phyloP scores from a whole-genome alignment of 768 basidiomycete genomes.

The Asterophora parasitica region DNA sequence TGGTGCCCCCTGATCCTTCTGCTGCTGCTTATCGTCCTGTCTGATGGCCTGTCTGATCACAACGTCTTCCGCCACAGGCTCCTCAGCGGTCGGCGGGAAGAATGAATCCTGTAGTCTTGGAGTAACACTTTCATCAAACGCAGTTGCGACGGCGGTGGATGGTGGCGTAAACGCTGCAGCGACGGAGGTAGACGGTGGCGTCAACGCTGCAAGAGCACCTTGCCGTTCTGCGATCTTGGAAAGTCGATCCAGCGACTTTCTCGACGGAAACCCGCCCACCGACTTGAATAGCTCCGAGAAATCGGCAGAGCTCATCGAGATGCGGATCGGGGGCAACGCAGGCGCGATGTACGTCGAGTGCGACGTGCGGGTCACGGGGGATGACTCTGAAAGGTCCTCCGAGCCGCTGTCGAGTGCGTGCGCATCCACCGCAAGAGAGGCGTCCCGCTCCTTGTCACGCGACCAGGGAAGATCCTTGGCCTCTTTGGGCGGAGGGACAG shows the following conservation, averaged over 20 bases:
- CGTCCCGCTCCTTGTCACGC: not conserved
- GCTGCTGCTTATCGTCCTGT: not conserved
- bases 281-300: conserved; percentile 71
- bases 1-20: not conserved
- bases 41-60: conserved; percentile 17
- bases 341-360: conserved; percentile 81
- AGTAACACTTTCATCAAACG: conserved; percentile 23
- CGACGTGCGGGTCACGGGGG: conserved; percentile 62
- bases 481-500: conserved; percentile 44
- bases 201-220: conserved; percentile 19
- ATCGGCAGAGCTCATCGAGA: conserved; percentile 80
- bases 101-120: conserved; percentile 23
- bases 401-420: conserved; percentile 35
- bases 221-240: conserved; percentile 36
- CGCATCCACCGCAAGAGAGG: conserved; percentile 17
- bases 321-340: conserved; percentile 85
- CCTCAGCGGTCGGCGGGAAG: conserved; percentile 11
- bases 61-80: conserved; percentile 13
- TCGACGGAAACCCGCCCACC: conserved; percentile 45
- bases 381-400: conserved; percentile 49
- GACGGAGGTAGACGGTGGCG: conserved; percentile 33
- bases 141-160: conserved; percentile 28
- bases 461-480: conserved; percentile 7
- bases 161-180: conserved; percentile 27
- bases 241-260: conserved; percentile 44